These are phyloP conservation scores for Dictyophora rubrovolvata DNA, from an alignment of 768 basidiomycete species.

Conservation along the genomic window DNA sequence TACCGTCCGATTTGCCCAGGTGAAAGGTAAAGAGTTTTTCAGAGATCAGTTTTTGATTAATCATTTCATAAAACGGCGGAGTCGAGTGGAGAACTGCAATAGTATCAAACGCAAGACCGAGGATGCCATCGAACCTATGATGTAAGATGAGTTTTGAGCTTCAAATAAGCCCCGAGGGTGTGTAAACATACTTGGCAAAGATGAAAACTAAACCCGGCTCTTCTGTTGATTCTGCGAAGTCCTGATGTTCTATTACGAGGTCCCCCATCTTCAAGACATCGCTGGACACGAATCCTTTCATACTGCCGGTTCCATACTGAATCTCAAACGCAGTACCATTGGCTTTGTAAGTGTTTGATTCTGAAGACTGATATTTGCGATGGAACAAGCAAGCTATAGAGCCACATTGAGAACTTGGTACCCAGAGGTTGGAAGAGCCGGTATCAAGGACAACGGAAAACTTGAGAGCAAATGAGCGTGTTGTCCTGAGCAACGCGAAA, in stretches of 20 bases:
- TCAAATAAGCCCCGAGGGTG: not conserved
- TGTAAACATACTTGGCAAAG: conserved; percentile 69
- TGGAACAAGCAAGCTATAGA: conserved; percentile 95
- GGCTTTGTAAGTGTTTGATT: conserved; percentile 77
- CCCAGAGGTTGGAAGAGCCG: conserved; percentile 91
- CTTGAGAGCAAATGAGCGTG: conserved; percentile 23
- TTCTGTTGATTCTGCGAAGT: conserved; percentile 92
- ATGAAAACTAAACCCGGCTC: conserved; percentile 97
- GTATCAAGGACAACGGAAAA: conserved; percentile 97
- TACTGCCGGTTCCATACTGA: conserved; percentile 90
- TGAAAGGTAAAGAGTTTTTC: conserved; percentile 91
- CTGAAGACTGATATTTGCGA: conserved; percentile 72
- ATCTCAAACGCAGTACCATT: conserved; percentile 89
- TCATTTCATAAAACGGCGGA: conserved; percentile 93
- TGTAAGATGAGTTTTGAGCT: not conserved
- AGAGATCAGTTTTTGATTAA: conserved; percentile 72
- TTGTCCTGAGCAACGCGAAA: not conserved
- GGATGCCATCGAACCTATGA: conserved; percentile 84
- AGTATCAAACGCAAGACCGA: conserved; percentile 90
- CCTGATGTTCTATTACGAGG: conserved; percentile 57
- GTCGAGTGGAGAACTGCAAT: conserved; percentile 89
- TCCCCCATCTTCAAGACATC: conserved; percentile 79
- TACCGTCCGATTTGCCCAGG: conserved; percentile 62
- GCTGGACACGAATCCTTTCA: conserved; percentile 91
- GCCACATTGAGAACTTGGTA: conserved; percentile 70